phyloP scores from a whole-genome alignment of 176 grass and related monocot species.

The Olyra latifolia region DNA sequence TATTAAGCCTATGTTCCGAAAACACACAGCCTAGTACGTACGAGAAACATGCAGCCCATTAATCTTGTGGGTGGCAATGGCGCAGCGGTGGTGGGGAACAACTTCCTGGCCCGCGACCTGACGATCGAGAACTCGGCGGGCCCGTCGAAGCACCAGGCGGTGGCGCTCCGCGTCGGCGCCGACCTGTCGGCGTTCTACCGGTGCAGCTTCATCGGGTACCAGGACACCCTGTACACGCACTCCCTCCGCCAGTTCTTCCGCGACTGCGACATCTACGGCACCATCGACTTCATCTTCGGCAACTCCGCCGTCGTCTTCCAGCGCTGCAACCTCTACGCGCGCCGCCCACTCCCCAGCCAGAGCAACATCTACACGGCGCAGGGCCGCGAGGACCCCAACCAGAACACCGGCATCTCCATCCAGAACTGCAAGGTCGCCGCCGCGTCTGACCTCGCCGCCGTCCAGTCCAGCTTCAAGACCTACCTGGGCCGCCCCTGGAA shows the following conservation, averaged over 20 bases:
- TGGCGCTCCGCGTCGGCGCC: slow-evolving; percentile 59
- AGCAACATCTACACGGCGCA: slow-evolving; percentile 76
- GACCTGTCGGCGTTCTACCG: slow-evolving; percentile 69
- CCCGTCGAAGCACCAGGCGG: slow-evolving; percentile 72
- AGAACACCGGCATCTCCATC: slow-evolving; percentile 85
- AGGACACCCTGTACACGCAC: slow-evolving; percentile 89
- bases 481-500: slow-evolving; percentile 83
- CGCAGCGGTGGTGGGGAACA: slow-evolving; percentile 67
- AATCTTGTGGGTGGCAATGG: background rate
- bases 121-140: slow-evolving; percentile 79
- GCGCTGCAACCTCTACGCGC: slow-evolving; percentile 76
- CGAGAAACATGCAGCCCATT: too few species aligned
- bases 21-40: too few species aligned
- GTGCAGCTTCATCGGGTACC: slow-evolving; percentile 83
- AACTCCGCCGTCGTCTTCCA: slow-evolving; percentile 74
- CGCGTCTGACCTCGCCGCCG: slow-evolving; percentile 49
- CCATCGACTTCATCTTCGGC: slow-evolving; percentile 81
- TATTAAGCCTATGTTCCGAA: too few species aligned
- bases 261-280: slow-evolving; percentile 85
- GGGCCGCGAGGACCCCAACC: slow-evolving; percentile 73
- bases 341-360: slow-evolving; percentile 52
- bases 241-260: slow-evolving; percentile 85
- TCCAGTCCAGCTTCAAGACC: slow-evolving; percentile 36
- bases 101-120: slow-evolving; percentile 67
- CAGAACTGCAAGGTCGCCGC: slow-evolving; percentile 73